Percentiles rank a stretch among this genome's conserved stretches.
Conservation (phyloP, 768 basidiomycete genomes). For the Ramaria sp. region DNA sequence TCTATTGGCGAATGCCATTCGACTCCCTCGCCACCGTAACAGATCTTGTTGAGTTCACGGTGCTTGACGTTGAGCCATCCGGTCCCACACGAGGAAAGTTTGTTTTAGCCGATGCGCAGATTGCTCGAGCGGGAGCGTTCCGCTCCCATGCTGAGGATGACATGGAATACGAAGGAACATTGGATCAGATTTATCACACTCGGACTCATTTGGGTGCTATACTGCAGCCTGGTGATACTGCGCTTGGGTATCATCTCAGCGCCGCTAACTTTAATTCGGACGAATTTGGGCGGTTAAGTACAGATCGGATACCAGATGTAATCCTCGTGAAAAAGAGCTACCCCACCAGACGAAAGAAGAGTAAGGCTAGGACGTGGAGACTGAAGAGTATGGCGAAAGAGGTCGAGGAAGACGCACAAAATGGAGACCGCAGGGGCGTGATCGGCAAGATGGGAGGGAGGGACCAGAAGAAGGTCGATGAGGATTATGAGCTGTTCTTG, state of each 20-base stretch:
- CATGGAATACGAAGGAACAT: slow-evolving; percentile 48
- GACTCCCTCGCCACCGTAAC: slow-evolving; percentile 69
- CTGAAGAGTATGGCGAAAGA: slow-evolving; percentile 90
- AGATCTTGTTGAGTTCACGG: slow-evolving; percentile 89
- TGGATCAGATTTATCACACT: slow-evolving; percentile 85
- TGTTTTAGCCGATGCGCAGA: slow-evolving; percentile 82
- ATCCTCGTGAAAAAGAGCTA: slow-evolving; percentile 93
- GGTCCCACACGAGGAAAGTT: slow-evolving; percentile 61
- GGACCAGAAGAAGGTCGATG: slow-evolving; percentile 86
- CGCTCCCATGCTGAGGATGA: slow-evolving; percentile 41
- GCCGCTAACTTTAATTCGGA: slow-evolving; percentile 91
- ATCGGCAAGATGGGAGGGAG: slow-evolving; percentile 84
- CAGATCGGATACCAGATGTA: slow-evolving; percentile 74
- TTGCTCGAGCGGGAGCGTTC: slow-evolving; percentile 76
- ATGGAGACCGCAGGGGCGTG: slow-evolving; percentile 53
- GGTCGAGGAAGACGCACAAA: slow-evolving; percentile 48
- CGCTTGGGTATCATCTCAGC: slow-evolving; percentile 80
- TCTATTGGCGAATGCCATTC: slow-evolving; percentile 92
- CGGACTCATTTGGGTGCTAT: slow-evolving; percentile 92
- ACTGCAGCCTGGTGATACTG: slow-evolving; percentile 92
- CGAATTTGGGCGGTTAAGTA: slow-evolving; percentile 58
- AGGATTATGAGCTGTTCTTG: slow-evolving; percentile 95
- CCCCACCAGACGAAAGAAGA: slow-evolving; percentile 89
- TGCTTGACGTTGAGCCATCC: slow-evolving; percentile 88
- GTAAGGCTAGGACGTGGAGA: slow-evolving; percentile 73